Base-by-base conservation (phyloP, 2,329 filamentous ascomycete genomes). In the Catunica adiposa region DNA sequence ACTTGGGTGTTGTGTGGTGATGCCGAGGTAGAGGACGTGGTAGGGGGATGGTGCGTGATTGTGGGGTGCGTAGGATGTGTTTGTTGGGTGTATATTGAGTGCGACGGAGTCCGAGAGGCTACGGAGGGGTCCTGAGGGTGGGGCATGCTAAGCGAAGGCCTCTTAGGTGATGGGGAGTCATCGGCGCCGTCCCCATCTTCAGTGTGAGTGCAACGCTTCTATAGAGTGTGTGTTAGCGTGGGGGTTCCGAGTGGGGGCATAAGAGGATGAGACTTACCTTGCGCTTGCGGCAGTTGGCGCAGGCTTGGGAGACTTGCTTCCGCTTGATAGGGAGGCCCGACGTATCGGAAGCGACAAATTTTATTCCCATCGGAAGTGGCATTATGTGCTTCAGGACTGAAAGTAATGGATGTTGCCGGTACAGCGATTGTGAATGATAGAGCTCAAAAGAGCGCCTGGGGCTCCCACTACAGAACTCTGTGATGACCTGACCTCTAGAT, bases 271-370 rank as follows among this genome's bases (percentile, higher is more conserved):
- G 29, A 53, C 63, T 50, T 53, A 75, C 74, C 69, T 80, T 80
- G 59, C 73, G 73, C 51, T 71, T 73, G 3, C 78, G 73, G 60
- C 78, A 82, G 1, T 68, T 65, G 0, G 70, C 68, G 59, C 78
- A 82, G 3, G 78, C 78, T 29, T 79, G 76, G 57, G 73, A 71
- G 22, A 79, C 76, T 62, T 81, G 78, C 60, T 77, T 77, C 53
- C 78, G 68, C 66, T 82, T 82, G 55, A 77, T 68, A 3, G 77
- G 77, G 57, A 79, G 65, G 17, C 76, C 77, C 50, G 50, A 44
- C n/a, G 40, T 48, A 31, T 59, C 57, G 7, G 57, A 52, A 17
- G 57, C 54, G 23, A 59, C 54, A 31, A 59, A 59, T 25, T 57
- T 57, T 31, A 57, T 54, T 14, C 52, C 51, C 31, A 50, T 44